phyloP scores from a whole-genome alignment of 352 stramenopile species.

The Blastocystis hominis region DNA sequence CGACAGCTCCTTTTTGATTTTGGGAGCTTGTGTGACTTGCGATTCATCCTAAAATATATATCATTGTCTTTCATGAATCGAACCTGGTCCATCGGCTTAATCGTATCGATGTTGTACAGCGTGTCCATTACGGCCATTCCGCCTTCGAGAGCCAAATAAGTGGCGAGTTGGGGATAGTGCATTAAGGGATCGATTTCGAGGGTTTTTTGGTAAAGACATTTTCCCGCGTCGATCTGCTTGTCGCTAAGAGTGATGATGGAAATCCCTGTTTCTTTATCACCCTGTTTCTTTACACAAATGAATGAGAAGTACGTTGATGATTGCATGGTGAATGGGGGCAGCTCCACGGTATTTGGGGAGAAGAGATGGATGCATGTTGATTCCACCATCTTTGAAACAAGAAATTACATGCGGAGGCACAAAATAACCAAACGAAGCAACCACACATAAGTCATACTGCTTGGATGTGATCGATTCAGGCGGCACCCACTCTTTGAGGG shows the following conservation, averaged over 20 bases:
- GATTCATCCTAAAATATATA: neutral
- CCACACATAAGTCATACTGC: constrained; percentile 24
- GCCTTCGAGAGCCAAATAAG: neutral
- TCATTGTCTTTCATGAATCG: neutral
- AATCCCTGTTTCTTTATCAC: constrained; percentile 32
- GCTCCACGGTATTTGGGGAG: constrained; percentile 47
- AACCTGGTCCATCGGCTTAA: neutral
- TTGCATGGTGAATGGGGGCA: constrained; percentile 32
- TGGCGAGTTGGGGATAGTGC: constrained; percentile 15
- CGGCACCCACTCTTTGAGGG: constrained; percentile 12
- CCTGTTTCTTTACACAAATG: neutral
- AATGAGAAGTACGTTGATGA: constrained; percentile 22
- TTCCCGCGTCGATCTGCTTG: constrained; percentile 49
- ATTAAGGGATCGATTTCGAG: neutral
- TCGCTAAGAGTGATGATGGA: constrained; percentile 52
- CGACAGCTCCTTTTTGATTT: constrained; percentile 47
- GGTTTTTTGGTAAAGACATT: constrained; percentile 45
- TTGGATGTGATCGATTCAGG: constrained; percentile 15
- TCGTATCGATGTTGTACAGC: constrained; percentile 38
- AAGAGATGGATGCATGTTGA: constrained; percentile 58
- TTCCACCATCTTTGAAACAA: constrained; percentile 40
- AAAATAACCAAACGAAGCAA: constrained; percentile 57
- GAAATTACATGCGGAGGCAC: constrained; percentile 47
- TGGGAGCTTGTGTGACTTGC: neutral
- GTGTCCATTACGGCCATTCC: constrained; percentile 45